Base-by-base conservation (phyloP, 73 alveolate genomes). In the Paramecium bursaria region DNA sequence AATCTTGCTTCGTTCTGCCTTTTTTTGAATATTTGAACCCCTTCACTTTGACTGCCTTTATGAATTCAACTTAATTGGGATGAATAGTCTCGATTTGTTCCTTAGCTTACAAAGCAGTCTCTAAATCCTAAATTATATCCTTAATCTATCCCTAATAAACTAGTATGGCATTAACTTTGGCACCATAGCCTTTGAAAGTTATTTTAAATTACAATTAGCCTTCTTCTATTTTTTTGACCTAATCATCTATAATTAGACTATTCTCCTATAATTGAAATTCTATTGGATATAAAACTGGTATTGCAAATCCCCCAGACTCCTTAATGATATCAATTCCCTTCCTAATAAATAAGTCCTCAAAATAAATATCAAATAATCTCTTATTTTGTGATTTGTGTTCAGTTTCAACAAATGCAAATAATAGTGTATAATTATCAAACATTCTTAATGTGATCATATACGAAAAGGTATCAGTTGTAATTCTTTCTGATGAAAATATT, bases 261-360 rank as follows among this genome's bases (percentile, higher is more conserved):
- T 67, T 67, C 6, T 47, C 82, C 9, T 67, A 35, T 19, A 35
- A 67, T 42, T 67, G 60, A 67, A 67, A 67, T 19, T 67, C 82
- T 11, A 67, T 11, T 14, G 53, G 15, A 35, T 25, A 67, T 39
- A 39, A 67, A 11, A 67, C 33, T 0, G 82, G 82, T 13, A 67
- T 67, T 2, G 33, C 44, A 13, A 35, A 11, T 14, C 82, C 82
- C 3, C 82, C 82, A 30, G 82, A 53, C 10, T 33, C 82, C 13
- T 67, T 42, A 10, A 25, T 19, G 14, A 67, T 67, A 67, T 67
- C 82, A 9, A 67, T 25, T 1, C 44, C 9, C 44, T 67, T 57
- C 13, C 33, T 67, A 15, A 67, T 67, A 25, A 42, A 21, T 31
- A 19, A 35, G 21, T 42, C 82, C 11, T 67, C 82, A 7, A 67